Percentiles rank a stretch among this genome's conserved stretches.
Conservation (phyloP, 768 basidiomycete genomes). For the Glaciozyma martinii region DNA sequence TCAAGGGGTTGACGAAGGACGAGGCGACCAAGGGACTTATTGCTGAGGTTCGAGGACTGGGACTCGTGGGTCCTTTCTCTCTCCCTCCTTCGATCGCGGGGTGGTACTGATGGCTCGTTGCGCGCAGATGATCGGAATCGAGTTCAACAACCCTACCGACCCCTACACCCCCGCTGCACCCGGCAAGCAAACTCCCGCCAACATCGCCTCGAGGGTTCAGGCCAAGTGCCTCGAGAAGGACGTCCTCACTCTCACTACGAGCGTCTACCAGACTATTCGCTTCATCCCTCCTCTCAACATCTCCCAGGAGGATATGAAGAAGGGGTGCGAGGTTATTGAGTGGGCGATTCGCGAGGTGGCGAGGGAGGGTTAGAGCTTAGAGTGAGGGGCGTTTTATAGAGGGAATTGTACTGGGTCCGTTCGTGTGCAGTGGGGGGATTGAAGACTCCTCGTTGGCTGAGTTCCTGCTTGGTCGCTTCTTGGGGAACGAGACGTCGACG, state of each 20-base stretch:
- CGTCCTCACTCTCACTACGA: slow-evolving; percentile 78
- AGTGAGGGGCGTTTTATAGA: too few species aligned
- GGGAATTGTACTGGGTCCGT: too few species aligned
- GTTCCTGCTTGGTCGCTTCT: too few species aligned
- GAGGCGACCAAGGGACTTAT: slow-evolving; percentile 52
- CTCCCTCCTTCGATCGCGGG: slow-evolving; percentile 25
- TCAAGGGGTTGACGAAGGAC: slow-evolving; percentile 53
- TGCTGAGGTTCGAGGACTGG: slow-evolving; percentile 76
- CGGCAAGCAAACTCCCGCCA: slow-evolving; percentile 37
- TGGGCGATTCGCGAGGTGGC: slow-evolving; percentile 32
- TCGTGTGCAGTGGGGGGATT: too few species aligned
- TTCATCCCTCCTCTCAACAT: slow-evolving; percentile 92
- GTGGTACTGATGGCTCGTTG: neutral
- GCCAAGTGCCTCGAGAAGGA: slow-evolving; percentile 72
- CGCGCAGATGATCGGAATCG: slow-evolving; percentile 46
- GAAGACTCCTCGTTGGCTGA: too few species aligned
- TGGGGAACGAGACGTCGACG: too few species aligned
- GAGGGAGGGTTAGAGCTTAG: slow-evolving; percentile 24
- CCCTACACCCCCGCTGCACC: slow-evolving; percentile 35
- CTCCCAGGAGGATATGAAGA: slow-evolving; percentile 58
- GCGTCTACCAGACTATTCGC: slow-evolving; percentile 58
- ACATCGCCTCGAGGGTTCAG: slow-evolving; percentile 40
- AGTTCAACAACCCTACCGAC: slow-evolving; percentile 26
- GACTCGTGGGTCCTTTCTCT: slow-evolving; percentile 69
- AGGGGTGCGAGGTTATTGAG: slow-evolving; percentile 25